Evolutionary conservation across 1,284 basidiomycete species (phyloP).

Genomic region (Irpex sp.): DNA sequence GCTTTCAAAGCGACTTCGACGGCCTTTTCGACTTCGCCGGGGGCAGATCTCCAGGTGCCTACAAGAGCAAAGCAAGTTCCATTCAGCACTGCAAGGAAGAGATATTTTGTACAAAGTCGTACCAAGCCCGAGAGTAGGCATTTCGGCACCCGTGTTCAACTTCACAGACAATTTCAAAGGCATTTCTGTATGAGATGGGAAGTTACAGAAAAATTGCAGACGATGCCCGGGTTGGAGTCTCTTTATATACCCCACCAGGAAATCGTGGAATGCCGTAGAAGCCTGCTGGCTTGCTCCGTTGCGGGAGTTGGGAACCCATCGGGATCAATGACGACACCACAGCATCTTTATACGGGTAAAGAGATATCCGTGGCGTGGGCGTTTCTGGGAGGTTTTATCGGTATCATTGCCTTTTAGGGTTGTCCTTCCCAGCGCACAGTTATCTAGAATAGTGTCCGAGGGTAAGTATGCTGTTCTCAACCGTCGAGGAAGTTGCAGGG

Average conservation of each 20-base stretch:
- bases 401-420: no score
- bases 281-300: not conserved
- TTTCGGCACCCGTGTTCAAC: slow-evolving; percentile 71
- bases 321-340: not conserved
- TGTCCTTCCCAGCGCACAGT: no score
- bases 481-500: no score
- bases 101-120: slow-evolving; percentile 10
- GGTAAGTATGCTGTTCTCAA: no score
- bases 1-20: slow-evolving; percentile 70
- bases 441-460: no score
- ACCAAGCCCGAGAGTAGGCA: slow-evolving; percentile 79
- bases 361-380: no score
- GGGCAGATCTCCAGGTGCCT: slow-evolving; percentile 79
- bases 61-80: not conserved
- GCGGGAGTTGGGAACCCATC: not conserved
- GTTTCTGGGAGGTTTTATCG: no score
- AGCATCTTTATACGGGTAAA: no score
- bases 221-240: not conserved
- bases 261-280: not conserved
- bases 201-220: not conserved
- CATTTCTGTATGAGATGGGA: slow-evolving; percentile 12
- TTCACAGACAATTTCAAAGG: slow-evolving; percentile 38
- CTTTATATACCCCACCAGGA: not conserved
- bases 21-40: slow-evolving; percentile 60
- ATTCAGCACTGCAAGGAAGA: no score